Evolutionary conservation across 345 rosid species (phyloP).

Genomic region (Pistacia integerrima): DNA sequence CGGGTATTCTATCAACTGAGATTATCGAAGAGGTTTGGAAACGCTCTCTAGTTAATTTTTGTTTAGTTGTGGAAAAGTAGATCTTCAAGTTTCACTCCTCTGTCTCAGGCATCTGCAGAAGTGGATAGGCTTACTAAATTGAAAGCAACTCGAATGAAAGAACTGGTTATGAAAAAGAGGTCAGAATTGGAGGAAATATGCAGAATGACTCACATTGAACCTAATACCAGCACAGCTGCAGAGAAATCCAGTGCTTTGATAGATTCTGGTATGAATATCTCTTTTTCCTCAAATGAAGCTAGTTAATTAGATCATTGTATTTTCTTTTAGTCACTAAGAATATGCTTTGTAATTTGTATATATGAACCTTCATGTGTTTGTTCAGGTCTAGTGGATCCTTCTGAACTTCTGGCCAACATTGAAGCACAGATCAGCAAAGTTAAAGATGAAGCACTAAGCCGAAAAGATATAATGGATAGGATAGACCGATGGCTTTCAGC

Average conservation of each 20-base stretch:
- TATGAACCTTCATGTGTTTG: slow-evolving; percentile 15
- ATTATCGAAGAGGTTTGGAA: slow-evolving; percentile 68
- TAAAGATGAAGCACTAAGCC: slow-evolving; percentile 79
- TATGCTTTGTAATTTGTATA: background rate
- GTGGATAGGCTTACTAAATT: slow-evolving; percentile 73
- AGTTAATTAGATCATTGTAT: background rate
- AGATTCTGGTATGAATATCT: slow-evolving; percentile 67
- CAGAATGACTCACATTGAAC: slow-evolving; percentile 74
- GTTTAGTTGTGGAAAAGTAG: slow-evolving; percentile 4
- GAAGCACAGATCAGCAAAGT: slow-evolving; percentile 76
- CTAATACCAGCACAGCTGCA: slow-evolving; percentile 79
- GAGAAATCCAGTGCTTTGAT: slow-evolving; percentile 93
- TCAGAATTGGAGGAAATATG: slow-evolving; percentile 80
- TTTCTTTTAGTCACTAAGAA: background rate
- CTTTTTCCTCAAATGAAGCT: background rate
- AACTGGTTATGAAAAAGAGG: slow-evolving; percentile 89
- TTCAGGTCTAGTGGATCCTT: slow-evolving; percentile 90
- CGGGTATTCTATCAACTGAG: slow-evolving; percentile 68
- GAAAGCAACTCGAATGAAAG: slow-evolving; percentile 95
- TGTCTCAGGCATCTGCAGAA: slow-evolving; percentile 76
- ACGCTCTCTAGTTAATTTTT: background rate
- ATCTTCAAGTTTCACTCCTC: slow-evolving; percentile 18
- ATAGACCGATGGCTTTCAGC: slow-evolving; percentile 93
- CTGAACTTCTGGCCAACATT: slow-evolving; percentile 79
- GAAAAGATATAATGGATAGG: slow-evolving; percentile 94